A percentile compares a stretch with the other conserved stretches of the same genome.
phyloP scores from a whole-genome alignment of 2,329 filamentous ascomycete species.

The Claviceps monticola region DNA sequence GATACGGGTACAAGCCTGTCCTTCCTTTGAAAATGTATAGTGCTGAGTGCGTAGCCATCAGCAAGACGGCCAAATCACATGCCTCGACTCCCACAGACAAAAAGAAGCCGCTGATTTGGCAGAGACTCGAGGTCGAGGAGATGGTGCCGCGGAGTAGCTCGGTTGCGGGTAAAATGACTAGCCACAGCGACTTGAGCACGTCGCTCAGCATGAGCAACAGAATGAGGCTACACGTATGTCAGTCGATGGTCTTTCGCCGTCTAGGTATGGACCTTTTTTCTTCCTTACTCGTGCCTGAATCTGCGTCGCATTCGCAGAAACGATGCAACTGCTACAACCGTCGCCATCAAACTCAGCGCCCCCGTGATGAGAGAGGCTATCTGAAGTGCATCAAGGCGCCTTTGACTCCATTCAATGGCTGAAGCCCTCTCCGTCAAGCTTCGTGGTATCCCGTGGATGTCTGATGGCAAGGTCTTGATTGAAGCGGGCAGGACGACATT shows the following conservation, averaged over 20 bases:
- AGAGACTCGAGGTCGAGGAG: slow-evolving; percentile 39
- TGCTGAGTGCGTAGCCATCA: slow-evolving; percentile 61
- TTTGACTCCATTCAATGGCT: not conserved
- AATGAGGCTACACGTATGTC: slow-evolving; percentile 40
- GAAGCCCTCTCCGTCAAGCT: not conserved
- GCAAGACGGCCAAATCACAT: slow-evolving; percentile 55
- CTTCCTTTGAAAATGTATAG: slow-evolving; percentile 53
- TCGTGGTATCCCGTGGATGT: not conserved
- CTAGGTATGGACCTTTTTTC: not conserved
- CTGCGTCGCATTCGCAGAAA: slow-evolving; percentile 59
- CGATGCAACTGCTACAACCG: slow-evolving; percentile 50
- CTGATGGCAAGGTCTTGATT: not conserved
- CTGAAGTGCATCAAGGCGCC: slow-evolving; percentile 7
- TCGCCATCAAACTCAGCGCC: slow-evolving; percentile 41
- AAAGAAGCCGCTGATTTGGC: slow-evolving; percentile 56
- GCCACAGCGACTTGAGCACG: slow-evolving; percentile 55
- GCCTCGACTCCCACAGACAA: slow-evolving; percentile 53
- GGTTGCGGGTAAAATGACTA: slow-evolving; percentile 49
- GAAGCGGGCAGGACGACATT: not conserved
- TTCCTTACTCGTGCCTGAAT: slow-evolving; percentile 49
- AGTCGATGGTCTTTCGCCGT: not conserved
- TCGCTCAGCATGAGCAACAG: slow-evolving; percentile 62
- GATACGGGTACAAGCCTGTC: slow-evolving; percentile 55
- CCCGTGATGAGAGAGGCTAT: slow-evolving; percentile 25
- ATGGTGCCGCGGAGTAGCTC: slow-evolving; percentile 40